Percentiles rank a stretch among this genome's conserved stretches.
These are phyloP conservation scores for Hansenula lynferdii DNA, from an alignment of 1,139 yeast genomes.

Conservation along the genomic window DNA sequence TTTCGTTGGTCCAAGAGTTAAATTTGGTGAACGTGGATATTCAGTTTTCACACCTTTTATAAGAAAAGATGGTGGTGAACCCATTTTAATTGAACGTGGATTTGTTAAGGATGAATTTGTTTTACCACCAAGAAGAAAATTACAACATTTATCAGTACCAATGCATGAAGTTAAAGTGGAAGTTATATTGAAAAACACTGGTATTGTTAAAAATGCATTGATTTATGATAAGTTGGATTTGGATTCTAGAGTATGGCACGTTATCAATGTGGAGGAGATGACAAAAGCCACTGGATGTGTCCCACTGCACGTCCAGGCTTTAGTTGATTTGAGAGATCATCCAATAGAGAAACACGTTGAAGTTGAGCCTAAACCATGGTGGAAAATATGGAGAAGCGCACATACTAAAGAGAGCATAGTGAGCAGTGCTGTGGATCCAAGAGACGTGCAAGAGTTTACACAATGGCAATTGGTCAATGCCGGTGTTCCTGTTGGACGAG, in stretches of 20 bases:
- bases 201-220: constrained; percentile 25
- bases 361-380: constrained; percentile 23
- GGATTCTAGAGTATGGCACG: constrained; percentile 57
- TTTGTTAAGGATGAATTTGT: constrained; percentile 81
- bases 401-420: constrained; percentile 10
- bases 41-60: constrained; percentile 77
- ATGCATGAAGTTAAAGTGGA: constrained; percentile 68
- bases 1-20: constrained; percentile 86
- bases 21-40: constrained; percentile 71
- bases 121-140: constrained; percentile 57
- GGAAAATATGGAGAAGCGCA: constrained; percentile 29
- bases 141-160: constrained; percentile 66
- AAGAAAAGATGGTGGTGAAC: constrained; percentile 69
- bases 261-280: constrained; percentile 81
- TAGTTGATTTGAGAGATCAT: constrained; percentile 61
- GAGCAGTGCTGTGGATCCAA: too few species aligned
- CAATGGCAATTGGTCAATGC: constrained; percentile 53
- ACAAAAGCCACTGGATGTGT: constrained; percentile 60
- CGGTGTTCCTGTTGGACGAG: constrained; percentile 89
- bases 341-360: constrained; percentile 16
- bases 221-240: constrained; percentile 73
- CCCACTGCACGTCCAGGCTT: constrained; percentile 75
- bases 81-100: constrained; percentile 80
- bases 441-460: constrained; percentile 34
- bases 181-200: constrained; percentile 66